Evolutionary conservation across 257 asterid genomes (phyloP), one percentile per base, ranked within the genome.

Genomic region (Penstemon eatonii): DNA sequence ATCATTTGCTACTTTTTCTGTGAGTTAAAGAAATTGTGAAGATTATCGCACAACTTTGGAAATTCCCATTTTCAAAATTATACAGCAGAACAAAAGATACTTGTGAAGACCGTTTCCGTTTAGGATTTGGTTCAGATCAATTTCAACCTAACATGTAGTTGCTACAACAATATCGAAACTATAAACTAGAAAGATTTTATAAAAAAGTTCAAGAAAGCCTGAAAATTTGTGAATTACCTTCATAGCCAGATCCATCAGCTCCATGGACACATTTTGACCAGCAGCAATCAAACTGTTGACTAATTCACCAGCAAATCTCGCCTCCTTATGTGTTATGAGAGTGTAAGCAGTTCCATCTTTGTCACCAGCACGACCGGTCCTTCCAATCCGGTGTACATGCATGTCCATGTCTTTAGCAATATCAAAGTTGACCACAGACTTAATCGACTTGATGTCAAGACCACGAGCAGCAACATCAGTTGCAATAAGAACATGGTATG

Each of bases 281-380:
- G 99, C 99, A 76, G 99, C 96, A 78, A 93, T 73, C 86, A 93
- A 85, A 74, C 96, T 90, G 87, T 88, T 90, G 13, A 84, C 96
- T 57, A 93, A 75, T 66, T 93, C 99, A 70, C 97, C 92, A 41
- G 97, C 99, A 86, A 93, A 93, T 76, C 96, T 86, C 46, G 96
- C 91, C 85, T 90, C 99, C 88, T 87, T 90, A 54, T 83, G 91
- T 2, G 99, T 88, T 69, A 93, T 84, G 76, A 93, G 96, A 52
- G 99, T 93, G 84, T 84, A 89, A 44, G 99, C 99, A 57, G 95
- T 88, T 66, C 99, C 97, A 72, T 93, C 99, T 82, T 93, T 93
- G 84, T 93, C 99, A 38, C 99, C 99, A 8, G 99, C 99, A 78
- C 99, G 99, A n/a, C 99, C 99, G 13, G 99, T 93, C 86, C 99